phyloP scores from a whole-genome alignment of 108 stramenopile genomes.

The Hondaea fermentalgiana region DNA sequence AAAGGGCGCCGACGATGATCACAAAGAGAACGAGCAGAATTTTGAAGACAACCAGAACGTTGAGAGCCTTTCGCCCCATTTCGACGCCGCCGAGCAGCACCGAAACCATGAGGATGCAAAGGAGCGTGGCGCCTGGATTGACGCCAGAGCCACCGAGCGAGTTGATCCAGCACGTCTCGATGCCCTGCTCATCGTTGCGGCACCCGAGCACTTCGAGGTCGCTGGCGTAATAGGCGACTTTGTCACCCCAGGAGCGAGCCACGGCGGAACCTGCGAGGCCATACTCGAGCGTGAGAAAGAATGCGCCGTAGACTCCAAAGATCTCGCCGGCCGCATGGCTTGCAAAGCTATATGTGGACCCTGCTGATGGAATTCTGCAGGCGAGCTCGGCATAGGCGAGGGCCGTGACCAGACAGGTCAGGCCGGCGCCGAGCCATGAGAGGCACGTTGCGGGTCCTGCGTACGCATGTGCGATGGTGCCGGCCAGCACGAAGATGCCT shows the following conservation, averaged over 20 bases:
- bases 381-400: constrained; percentile 6
- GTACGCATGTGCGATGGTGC: not conserved
- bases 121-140: not conserved
- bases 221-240: not conserved
- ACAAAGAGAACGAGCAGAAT: not conserved
- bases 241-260: not conserved
- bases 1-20: not conserved
- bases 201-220: not conserved
- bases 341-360: not conserved
- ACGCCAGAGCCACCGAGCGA: not conserved
- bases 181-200: not conserved
- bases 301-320: not conserved
- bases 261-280: constrained; percentile 1
- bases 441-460: constrained; percentile 9
- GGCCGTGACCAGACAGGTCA: not conserved
- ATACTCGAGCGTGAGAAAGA: not conserved
- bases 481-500: not conserved
- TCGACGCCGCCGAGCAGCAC: not conserved
- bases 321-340: not conserved
- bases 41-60: not conserved
- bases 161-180: not conserved
- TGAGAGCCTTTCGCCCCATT: not conserved
- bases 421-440: not conserved
- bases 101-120: not conserved
- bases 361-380: not conserved